Evolutionary conservation across 2,329 filamentous ascomycete species (phyloP).

Genomic region (Scopulariopsis brevicaulis): DNA sequence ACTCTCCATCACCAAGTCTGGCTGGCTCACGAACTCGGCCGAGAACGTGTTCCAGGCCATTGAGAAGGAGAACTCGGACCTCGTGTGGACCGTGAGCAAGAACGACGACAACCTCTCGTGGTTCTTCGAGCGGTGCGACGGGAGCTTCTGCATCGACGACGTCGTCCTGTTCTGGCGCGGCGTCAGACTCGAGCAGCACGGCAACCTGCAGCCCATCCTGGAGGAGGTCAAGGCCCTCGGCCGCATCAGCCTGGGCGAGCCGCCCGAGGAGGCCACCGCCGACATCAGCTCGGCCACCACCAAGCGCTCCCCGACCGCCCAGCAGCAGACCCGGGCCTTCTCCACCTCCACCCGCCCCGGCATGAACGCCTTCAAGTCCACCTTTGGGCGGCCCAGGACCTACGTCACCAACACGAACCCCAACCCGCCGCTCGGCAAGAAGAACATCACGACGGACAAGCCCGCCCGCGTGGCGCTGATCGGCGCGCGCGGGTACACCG

Average conservation of each 20-base stretch:
- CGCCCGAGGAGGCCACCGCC: slow-evolving; percentile 30
- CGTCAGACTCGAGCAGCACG: slow-evolving; percentile 72
- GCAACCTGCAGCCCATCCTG: slow-evolving; percentile 75
- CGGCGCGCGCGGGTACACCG: slow-evolving; percentile 87
- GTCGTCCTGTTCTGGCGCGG: slow-evolving; percentile 79
- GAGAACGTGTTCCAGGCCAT: slow-evolving; percentile 92
- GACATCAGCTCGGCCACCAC: slow-evolving; percentile 31
- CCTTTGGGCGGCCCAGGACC: slow-evolving; percentile 9
- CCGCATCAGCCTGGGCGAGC: slow-evolving; percentile 76
- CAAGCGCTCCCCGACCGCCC: slow-evolving; percentile 26
- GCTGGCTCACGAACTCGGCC: slow-evolving; percentile 88
- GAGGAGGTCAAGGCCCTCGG: slow-evolving; percentile 76
- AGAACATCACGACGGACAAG: slow-evolving; percentile 72
- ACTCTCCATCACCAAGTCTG: slow-evolving; percentile 85
- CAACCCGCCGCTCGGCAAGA: slow-evolving; percentile 80
- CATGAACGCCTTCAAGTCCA: not conserved
- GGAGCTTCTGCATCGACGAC: slow-evolving; percentile 74
- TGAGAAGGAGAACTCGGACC: slow-evolving; percentile 83
- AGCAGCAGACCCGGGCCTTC: slow-evolving; percentile 38
- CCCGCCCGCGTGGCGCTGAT: slow-evolving; percentile 78
- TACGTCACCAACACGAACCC: slow-evolving; percentile 60
- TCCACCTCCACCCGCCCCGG: slow-evolving; percentile 40
- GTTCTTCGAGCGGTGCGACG: slow-evolving; percentile 97
- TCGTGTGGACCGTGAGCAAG: slow-evolving; percentile 94
- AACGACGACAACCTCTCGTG: slow-evolving; percentile 94